Conservation (phyloP, 2,329 filamentous ascomycete genomes). For the Colletotrichum sp. region DNA sequence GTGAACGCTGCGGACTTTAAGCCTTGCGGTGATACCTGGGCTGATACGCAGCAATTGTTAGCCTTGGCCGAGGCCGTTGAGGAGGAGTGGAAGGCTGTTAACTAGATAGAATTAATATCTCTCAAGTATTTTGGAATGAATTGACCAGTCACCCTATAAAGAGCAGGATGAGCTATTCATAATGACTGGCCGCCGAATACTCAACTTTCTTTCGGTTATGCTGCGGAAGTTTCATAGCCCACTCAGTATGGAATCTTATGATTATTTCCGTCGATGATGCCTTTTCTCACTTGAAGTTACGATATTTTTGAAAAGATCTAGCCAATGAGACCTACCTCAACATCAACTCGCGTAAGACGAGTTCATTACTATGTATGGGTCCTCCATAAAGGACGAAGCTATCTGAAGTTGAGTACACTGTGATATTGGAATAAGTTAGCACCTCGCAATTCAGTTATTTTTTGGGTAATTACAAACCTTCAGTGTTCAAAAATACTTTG, state of each 20-base stretch:
- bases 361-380: not conserved
- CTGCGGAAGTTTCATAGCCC: not conserved
- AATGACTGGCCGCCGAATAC: rapidly evolving
- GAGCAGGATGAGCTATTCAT: not conserved
- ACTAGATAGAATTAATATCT: not conserved
- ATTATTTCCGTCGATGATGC: rapidly evolving
- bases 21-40: not conserved
- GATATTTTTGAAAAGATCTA: no score
- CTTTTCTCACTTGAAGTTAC: rapidly evolving
- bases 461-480: not conserved
- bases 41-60: not conserved
- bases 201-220: not conserved
- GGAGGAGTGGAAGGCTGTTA: not conserved
- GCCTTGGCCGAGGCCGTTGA: not conserved
- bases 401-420: not conserved
- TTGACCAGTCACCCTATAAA: rapidly evolving
- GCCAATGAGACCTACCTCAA: rapidly evolving
- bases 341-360: no score
- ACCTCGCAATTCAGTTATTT: not conserved
- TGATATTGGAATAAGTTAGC: rapidly evolving
- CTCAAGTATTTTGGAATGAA: rapidly evolving
- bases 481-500: not conserved
- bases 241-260: rapidly evolving
- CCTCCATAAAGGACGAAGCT: not conserved
- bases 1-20: not conserved